Evolutionary conservation across 257 asterid genomes (phyloP).

Genomic region (Przewalskia tangutica): DNA sequence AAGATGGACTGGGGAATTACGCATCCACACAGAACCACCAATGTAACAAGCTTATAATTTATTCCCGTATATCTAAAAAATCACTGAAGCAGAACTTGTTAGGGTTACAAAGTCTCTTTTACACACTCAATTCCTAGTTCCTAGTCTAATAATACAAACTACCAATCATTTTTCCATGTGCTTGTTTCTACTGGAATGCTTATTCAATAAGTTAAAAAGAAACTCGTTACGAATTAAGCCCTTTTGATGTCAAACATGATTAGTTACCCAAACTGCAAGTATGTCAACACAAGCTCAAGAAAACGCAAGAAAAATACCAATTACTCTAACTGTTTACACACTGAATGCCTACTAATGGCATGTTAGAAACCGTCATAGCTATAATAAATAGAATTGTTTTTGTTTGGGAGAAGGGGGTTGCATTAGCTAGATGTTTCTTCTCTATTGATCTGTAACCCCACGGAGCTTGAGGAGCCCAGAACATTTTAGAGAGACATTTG

Average conservation of each 20-base stretch:
- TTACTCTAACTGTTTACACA: neutral
- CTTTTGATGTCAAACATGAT: neutral
- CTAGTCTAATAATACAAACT: neutral
- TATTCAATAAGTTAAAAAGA: no score
- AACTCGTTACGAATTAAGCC: no score
- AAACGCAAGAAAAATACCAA: neutral
- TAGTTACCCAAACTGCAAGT: neutral
- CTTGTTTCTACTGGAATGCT: no score
- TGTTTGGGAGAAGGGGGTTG: neutral
- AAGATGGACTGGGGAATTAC: neutral
- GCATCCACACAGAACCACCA: neutral
- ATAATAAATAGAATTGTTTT: neutral
- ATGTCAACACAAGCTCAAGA: neutral
- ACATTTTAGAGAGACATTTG: conserved; percentile 37
- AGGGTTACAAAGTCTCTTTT: neutral
- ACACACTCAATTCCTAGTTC: neutral
- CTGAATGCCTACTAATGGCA: neutral
- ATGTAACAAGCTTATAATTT: no score
- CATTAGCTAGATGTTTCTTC: conserved; percentile 17
- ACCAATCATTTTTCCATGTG: neutral
- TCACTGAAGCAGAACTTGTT: neutral
- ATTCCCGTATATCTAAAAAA: neutral
- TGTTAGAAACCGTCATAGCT: neutral
- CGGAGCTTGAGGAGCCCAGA: conserved; percentile 14
- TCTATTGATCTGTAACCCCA: conserved; percentile 48